Conservation (phyloP, 75 land plant genomes). For the Chamaecyparis obtusa region DNA sequence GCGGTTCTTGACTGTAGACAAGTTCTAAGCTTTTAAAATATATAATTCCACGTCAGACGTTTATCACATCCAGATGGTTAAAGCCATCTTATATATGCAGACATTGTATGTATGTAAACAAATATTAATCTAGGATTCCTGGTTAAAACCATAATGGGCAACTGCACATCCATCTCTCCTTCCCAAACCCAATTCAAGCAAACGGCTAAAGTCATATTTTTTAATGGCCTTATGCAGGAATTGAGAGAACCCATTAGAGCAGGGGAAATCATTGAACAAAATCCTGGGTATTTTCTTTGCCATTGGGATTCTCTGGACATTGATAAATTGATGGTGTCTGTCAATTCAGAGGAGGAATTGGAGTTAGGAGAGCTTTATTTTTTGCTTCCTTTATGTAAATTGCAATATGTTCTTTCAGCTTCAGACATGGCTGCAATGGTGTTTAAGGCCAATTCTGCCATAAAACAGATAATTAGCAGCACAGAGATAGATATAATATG, state of each 20-base stretch:
- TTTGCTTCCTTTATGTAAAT: background rate
- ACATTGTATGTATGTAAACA: background rate
- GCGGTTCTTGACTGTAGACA: background rate
- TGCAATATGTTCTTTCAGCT: background rate
- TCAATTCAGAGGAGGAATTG: constrained; percentile 8
- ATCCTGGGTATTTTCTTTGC: constrained; percentile 24
- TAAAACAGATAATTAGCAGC: background rate
- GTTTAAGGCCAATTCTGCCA: background rate
- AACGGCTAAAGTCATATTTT: constrained; percentile 15
- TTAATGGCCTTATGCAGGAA: constrained; percentile 29
- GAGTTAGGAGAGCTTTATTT: background rate
- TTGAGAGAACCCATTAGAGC: constrained; percentile 14
- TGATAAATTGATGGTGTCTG: background rate
- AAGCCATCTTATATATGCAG: too few species aligned
- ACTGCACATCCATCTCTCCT: background rate
- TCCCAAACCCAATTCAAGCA: background rate
- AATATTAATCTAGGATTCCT: background rate
- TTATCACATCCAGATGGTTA: background rate
- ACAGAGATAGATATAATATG: too few species aligned
- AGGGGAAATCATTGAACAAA: constrained; percentile 1
- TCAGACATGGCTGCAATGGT: background rate
- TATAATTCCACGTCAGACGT: background rate
- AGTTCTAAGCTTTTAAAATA: background rate
- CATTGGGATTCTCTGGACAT: constrained; percentile 21
- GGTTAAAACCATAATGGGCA: background rate